Evolutionary conservation across 306 rosid genomes (phyloP), one percentile per base, ranked within the genome.

Genomic region (Vigna hirtella): DNA sequence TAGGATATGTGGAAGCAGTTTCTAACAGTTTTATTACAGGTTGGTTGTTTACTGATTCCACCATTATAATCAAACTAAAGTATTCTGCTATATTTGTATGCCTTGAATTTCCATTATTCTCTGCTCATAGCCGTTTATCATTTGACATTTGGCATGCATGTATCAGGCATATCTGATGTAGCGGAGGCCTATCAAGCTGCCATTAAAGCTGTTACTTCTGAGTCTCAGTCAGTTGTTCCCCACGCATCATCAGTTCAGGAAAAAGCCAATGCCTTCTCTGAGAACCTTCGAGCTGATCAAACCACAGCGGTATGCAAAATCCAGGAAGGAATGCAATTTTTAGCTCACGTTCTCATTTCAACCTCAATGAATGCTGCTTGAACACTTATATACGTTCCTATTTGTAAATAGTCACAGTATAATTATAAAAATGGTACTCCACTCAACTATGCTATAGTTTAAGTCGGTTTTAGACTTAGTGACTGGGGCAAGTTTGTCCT

Each of bases 1-100:
- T 82, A 72, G 94, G 88, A 85, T 91, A 88, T 77, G 84, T 93
- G 82, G 94, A 96, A 81, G 93, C 97, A 36, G 91, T 96, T 80
- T 93, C 98, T 67, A 81, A 84, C 81, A 90, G 98, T 82, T 96
- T 96, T 82, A 87, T 86, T 73, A 91, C 97, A 83, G 99, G 99
- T 95, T 75, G 42, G 83, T 52, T 79, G 53, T 56, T 52, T 73
- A 24, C 62, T 17, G 38, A 56, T 63, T 70, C 30, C 45, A 43
- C 45, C 49, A 38, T 48, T 55, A 20, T 50, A 38, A 58, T 59
- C 47, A 70, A 17, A 52, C n/a, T 26, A 16, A 56, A 49, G 48
- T 64, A 64, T 64, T n/a, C 48, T 12, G 20, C 45, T 28, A 40
- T 16, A 17, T 51, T 72, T 28, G 72, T n/a, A 17, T 51, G 15